A percentile compares a stretch with the other conserved stretches of the same genome.
Evolutionary conservation across 768 basidiomycete species (phyloP).

Genomic region (Pleurotus tuoliensis): DNA sequence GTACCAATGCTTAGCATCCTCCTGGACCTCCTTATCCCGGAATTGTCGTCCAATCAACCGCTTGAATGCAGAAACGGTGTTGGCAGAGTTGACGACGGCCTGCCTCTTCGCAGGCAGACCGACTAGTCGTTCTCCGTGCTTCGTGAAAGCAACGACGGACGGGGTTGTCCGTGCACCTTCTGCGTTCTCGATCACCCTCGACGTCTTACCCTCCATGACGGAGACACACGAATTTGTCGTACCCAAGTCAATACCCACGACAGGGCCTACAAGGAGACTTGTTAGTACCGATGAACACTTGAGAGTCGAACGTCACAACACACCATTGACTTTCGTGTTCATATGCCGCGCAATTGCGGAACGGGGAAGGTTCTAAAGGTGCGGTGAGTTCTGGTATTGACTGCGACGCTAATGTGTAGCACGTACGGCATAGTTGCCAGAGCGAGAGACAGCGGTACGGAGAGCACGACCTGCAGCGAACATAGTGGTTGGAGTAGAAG

Average conservation of each 20-base stretch:
- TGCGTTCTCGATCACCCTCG: slow-evolving; percentile 94
- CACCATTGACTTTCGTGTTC: slow-evolving; percentile 92
- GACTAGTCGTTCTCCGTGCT: slow-evolving; percentile 94
- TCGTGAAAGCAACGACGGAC: slow-evolving; percentile 97
- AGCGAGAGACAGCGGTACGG: slow-evolving; percentile 54
- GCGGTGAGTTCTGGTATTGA: slow-evolving; percentile 9
- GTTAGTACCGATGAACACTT: background rate
- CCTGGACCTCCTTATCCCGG: slow-evolving; percentile 89
- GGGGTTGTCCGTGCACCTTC: slow-evolving; percentile 98
- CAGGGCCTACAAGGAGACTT: slow-evolving; percentile 53
- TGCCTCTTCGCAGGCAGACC: slow-evolving; percentile 97
- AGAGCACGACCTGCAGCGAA: slow-evolving; percentile 65
- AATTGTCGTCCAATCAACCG: slow-evolving; percentile 93
- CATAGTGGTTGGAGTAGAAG: slow-evolving; percentile 57
- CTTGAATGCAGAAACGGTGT: slow-evolving; percentile 94
- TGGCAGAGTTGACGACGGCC: slow-evolving; percentile 90
- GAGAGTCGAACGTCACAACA: slow-evolving; percentile 20
- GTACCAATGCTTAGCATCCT: slow-evolving; percentile 83
- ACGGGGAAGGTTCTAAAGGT: slow-evolving; percentile 57
- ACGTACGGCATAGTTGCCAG: slow-evolving; percentile 63
- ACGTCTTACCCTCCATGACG: slow-evolving; percentile 93
- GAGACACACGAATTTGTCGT: slow-evolving; percentile 91
- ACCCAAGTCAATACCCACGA: slow-evolving; percentile 96
- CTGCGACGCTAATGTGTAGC: background rate
- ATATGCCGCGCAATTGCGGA: slow-evolving; percentile 84